Base-by-base conservation (phyloP, 192 early-diverging fungal genomes). In the Podila horticola region DNA sequence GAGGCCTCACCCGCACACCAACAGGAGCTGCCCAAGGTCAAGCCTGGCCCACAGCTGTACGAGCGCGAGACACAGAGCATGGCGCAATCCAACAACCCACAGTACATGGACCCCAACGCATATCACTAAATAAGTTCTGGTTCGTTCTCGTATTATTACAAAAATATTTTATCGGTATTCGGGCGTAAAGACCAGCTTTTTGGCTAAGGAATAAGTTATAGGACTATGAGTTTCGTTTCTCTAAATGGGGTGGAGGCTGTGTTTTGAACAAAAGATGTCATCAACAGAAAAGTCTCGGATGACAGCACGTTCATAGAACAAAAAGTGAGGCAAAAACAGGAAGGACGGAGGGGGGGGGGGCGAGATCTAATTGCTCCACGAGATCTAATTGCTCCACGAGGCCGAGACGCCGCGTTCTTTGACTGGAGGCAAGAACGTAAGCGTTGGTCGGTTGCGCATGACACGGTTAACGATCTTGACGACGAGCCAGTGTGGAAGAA, bases 391-490 rank as follows among this genome's bases (percentile, higher is more conserved):
- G 38, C 61, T 45, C 73, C 65, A 68, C 20, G 73, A 66, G 22
- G 58, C 68, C 31, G 48, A 49, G 9, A 29, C 5, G 9, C 74
- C 74, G 2, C 74, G 66, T 31, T 75, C 74, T 22, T 63, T 59
- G 15, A 75, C 66, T 33, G 11, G 11, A n/a, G 66, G 74, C 19
- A 75, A 38, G 38, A 75, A 75, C 5, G 66, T 65, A 5, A 75
- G 61, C 17, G 62, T 62, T 13, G 74, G 74, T 0, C 74, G 74
- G 36, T 75, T 62, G 28, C 74, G 52, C 74, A 75, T 75, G 36
- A 69, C 61, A 2, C 28, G n/a, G n/a, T 75, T 61, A 20, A 61
- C 31, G 4, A 69, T 10, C 9, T 28, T 10, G 28, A 51, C 28
- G 1, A 61, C 45, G 36, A 69, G 30, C 62, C 74, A 69, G 0